Evolutionary conservation across 83 land plant genomes (phyloP), one percentile per base, ranked within the genome.

Genomic region (Larix sibirica): DNA sequence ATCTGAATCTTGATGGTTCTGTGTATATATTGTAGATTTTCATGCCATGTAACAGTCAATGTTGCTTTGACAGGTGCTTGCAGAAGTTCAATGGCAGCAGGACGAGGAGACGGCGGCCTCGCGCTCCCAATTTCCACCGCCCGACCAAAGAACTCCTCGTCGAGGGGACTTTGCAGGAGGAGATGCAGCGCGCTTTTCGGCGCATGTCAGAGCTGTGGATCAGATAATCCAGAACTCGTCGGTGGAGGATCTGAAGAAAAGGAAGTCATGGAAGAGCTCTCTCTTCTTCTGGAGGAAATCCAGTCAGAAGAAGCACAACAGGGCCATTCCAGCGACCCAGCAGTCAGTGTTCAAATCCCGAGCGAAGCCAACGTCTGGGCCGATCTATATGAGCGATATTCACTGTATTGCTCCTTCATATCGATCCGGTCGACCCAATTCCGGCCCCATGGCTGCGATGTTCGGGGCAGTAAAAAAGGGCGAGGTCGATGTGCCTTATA

Each of bases 221-320:
- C 20, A 6, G 54, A 50, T 38, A 2, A 71, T 20, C 50, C 76
- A 71, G 10, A 71, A 7, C 40, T 71, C 54, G 4, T 21, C n/a
- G 21, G 76, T 18, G 8, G 76, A 40, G 38, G 9, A 38, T 40
- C 38, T 38, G 76, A 71, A 71, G 76, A 71, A 40, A 71, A 71
- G 21, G 23, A 7, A 21, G 42, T 71, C 76, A 18, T 71, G 76
- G 76, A 71, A 40, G 54, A 71, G 42, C 50, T 71, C 76, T 2
- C 76, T 71, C 6, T 71, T 71, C n/a, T 71, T 71, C 54, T 71
- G 76, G 76, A 71, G 18, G 12, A 71, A 71, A 13, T 40, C 13
- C 0, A 17, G 4, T 36, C 23, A 36, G 50, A 71, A 71, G 23
- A 40, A 71, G 54, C 23, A n/a, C 24, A 71, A 40, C 12, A 47